These are phyloP conservation scores for Solanum hybrid DNA, from an alignment of 305 asterid species.

Conservation along the genomic window DNA sequence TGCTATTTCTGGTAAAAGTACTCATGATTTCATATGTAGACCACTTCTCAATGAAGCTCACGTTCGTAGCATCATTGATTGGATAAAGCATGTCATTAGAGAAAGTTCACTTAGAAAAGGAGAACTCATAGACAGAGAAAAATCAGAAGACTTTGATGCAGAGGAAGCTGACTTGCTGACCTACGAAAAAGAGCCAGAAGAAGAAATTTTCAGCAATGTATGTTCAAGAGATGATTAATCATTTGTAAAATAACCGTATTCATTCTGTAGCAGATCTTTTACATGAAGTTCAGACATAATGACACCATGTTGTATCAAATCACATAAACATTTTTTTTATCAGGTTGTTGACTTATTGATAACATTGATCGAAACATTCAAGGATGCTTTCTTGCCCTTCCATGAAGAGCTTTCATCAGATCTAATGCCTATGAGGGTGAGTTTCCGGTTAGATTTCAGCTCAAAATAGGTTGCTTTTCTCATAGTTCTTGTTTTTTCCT, in stretches of 20 bases:
- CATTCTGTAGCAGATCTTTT: too few species aligned
- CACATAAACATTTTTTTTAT: not conserved
- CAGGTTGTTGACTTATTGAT: not conserved
- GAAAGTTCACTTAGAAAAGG: not conserved
- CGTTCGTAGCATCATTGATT: not conserved
- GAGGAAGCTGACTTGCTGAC: not conserved
- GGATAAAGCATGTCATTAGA: not conserved
- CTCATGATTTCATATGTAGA: not conserved
- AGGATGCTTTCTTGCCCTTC: not conserved
- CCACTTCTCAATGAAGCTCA: not conserved
- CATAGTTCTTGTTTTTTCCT: not conserved
- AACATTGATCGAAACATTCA: not conserved
- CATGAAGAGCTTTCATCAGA: not conserved
- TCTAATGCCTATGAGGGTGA: not conserved
- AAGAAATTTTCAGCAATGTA: not conserved
- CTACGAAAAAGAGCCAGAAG: not conserved
- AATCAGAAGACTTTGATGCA: not conserved
- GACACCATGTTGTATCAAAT: not conserved
- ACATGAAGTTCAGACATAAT: not conserved
- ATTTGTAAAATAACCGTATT: too few species aligned
- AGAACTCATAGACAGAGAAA: not conserved
- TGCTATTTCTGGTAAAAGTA: conserved; percentile 5
- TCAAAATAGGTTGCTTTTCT: not conserved
- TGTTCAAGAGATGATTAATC: not conserved
- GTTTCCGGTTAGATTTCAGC: not conserved